A percentile compares a stretch with the other conserved stretches of the same genome.
phyloP scores from a whole-genome alignment of 2,329 filamentous ascomycete genomes.

The Calonectria henricotiae region DNA sequence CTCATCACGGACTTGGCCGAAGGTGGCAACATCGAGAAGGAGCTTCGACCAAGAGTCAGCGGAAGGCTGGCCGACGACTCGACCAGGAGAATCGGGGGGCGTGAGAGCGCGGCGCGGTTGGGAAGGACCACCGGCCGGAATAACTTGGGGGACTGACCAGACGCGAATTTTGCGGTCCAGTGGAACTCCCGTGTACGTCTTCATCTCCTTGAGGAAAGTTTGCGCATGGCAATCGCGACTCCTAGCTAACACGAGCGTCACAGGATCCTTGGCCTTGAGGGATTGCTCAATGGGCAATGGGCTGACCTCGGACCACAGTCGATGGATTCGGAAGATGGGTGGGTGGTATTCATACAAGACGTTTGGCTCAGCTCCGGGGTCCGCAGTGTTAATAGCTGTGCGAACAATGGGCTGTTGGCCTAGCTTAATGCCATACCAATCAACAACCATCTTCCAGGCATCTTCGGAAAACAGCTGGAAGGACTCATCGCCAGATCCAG shows the following conservation, averaged over 20 bases:
- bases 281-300: slow-evolving; percentile 72
- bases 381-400: slow-evolving; percentile 83
- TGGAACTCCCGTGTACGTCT: slow-evolving; percentile 78
- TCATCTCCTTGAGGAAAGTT: slow-evolving; percentile 83
- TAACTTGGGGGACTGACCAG: slow-evolving; percentile 74
- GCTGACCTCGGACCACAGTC: slow-evolving; percentile 77
- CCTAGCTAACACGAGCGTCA: slow-evolving; percentile 78
- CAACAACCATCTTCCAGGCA: slow-evolving; percentile 85
- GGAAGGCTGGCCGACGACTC: slow-evolving; percentile 46
- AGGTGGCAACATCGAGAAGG: slow-evolving; percentile 69
- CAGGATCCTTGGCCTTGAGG: slow-evolving; percentile 73
- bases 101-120: slow-evolving; percentile 59
- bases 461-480: slow-evolving; percentile 84
- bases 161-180: slow-evolving; percentile 82
- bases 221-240: slow-evolving; percentile 81
- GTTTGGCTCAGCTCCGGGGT: slow-evolving; percentile 72
- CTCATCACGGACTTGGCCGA: slow-evolving; percentile 60
- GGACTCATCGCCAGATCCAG: slow-evolving; percentile 78
- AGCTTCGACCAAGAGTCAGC: slow-evolving; percentile 61
- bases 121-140: slow-evolving; percentile 56
- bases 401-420: slow-evolving; percentile 82
- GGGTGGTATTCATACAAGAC: slow-evolving; percentile 88
- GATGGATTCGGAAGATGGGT: slow-evolving; percentile 87
- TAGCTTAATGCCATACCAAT: slow-evolving; percentile 85
- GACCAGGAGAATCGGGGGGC: slow-evolving; percentile 61